Percentiles rank a stretch among this genome's conserved stretches.
phyloP scores from a whole-genome alignment of 306 rosid genomes.

The Ammopiptanthus mongolicus region DNA sequence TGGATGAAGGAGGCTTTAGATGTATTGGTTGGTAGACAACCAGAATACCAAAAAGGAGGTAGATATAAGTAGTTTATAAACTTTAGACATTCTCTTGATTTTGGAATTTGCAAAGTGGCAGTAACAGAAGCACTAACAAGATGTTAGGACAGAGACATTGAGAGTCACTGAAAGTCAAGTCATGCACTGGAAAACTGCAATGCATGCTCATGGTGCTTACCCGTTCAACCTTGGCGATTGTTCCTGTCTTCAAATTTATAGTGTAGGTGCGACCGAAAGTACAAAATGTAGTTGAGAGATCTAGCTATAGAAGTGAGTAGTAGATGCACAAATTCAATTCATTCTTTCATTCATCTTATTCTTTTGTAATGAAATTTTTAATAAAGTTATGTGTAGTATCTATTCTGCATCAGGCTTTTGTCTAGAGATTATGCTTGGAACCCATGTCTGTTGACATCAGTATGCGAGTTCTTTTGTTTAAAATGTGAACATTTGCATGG shows the following conservation, averaged over 20 bases:
- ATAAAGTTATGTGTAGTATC: constrained; percentile 1
- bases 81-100: constrained; percentile 15
- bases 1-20: constrained; percentile 96
- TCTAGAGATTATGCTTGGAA: neutral
- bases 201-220: neutral
- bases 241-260: constrained; percentile 14
- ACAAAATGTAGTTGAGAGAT: constrained; percentile 23
- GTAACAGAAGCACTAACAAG: constrained; percentile 10
- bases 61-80: constrained; percentile 17
- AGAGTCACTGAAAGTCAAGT: neutral
- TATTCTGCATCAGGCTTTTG: constrained; percentile 5
- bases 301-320: constrained; percentile 15
- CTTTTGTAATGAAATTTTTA: constrained; percentile 22
- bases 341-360: constrained; percentile 53
- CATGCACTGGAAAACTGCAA: neutral
- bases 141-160: constrained; percentile 13
- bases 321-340: constrained; percentile 39
- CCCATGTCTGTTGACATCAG: neutral
- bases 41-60: neutral
- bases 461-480: neutral
- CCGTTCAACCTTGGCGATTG: neutral
- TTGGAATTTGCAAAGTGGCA: constrained; percentile 19
- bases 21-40: constrained; percentile 40
- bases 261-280: neutral
- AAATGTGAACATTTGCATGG: neutral